phyloP scores from a whole-genome alignment of 2,329 filamentous ascomycete species.

The Aspergillus pseudoglaucus region DNA sequence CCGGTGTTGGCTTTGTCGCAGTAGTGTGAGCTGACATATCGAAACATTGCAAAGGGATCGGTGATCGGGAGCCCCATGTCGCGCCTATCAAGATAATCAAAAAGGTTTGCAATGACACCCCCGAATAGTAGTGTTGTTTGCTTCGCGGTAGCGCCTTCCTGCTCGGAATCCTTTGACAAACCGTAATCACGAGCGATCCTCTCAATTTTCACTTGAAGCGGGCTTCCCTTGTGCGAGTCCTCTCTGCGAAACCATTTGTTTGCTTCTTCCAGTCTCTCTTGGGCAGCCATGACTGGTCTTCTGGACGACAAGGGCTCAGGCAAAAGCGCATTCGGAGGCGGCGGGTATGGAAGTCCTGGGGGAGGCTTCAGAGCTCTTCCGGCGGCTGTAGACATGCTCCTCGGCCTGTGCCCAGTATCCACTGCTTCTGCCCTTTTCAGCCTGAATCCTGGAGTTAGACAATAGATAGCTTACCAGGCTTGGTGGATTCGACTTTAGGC shows the following conservation, averaged over 20 bases:
- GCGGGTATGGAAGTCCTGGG: conserved; percentile 13
- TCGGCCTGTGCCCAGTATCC: conserved; percentile 3
- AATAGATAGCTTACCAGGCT: too few relatives aligned
- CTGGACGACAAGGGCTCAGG: background rate
- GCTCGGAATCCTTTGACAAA: conserved; percentile 1
- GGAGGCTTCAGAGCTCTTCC: conserved; percentile 6
- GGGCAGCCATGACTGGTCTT: background rate
- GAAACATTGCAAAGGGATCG: conserved; percentile 13
- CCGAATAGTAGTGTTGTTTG: conserved; percentile 16
- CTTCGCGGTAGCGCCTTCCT: conserved; percentile 6
- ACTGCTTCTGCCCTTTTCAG: conserved; percentile 6
- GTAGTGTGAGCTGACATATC: conserved; percentile 5
- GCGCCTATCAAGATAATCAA: conserved; percentile 10
- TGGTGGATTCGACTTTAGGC: too few relatives aligned
- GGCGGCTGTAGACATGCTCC: background rate
- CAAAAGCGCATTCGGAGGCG: background rate
- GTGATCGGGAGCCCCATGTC: conserved; percentile 3
- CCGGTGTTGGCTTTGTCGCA: conserved; percentile 10
- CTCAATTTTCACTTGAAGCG: conserved; percentile 14
- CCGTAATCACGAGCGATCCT: conserved; percentile 11
- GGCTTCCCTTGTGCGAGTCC: conserved; percentile 7
- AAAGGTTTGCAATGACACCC: conserved; percentile 16
- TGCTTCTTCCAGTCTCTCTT: conserved; percentile 9
- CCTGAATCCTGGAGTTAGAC: too few relatives aligned
- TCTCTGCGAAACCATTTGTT: conserved; percentile 20